These are phyloP conservation scores for Mortierella sp. DNA, from an alignment of 371 early-diverging fungal genomes.

Conservation along the genomic window DNA sequence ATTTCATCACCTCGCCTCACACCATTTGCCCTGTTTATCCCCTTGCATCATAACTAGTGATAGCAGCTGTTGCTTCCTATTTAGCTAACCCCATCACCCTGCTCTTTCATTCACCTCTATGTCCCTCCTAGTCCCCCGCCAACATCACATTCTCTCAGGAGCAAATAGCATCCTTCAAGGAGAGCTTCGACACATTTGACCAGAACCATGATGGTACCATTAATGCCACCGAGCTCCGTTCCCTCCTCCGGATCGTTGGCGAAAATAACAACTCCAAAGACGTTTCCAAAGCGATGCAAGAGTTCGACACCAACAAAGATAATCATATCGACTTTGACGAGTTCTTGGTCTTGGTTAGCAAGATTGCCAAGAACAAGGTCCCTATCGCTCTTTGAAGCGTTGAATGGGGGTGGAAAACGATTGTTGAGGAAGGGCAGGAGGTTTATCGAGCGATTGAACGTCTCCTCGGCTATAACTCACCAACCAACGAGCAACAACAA, in stretches of 20 bases:
- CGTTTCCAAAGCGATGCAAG: conserved; percentile 17
- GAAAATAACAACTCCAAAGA: conserved; percentile 14
- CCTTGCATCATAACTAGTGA: background rate
- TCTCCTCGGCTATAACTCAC: background rate
- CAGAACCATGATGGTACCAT: conserved; percentile 69
- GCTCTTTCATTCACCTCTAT: background rate
- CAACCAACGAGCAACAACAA: background rate
- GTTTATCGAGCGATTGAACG: background rate
- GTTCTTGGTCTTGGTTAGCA: conserved; percentile 32
- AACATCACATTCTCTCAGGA: conserved; percentile 12
- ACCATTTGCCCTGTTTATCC: background rate
- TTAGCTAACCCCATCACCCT: background rate
- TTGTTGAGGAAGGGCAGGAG: too few relatives aligned
- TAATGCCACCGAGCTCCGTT: conserved; percentile 64
- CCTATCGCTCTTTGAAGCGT: background rate
- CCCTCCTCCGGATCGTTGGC: conserved; percentile 33
- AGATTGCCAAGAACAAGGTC: conserved; percentile 37
- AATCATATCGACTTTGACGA: conserved; percentile 46
- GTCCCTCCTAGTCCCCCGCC: background rate
- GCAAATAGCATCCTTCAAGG: conserved; percentile 47
- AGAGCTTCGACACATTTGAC: conserved; percentile 72
- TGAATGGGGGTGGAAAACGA: too few relatives aligned
- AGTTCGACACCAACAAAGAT: conserved; percentile 48
- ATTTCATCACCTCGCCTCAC: background rate
- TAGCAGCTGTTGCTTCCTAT: background rate